Evolutionary conservation across 2,329 filamentous ascomycete genomes (phyloP).

Genomic region (Helminthosporium solani): DNA sequence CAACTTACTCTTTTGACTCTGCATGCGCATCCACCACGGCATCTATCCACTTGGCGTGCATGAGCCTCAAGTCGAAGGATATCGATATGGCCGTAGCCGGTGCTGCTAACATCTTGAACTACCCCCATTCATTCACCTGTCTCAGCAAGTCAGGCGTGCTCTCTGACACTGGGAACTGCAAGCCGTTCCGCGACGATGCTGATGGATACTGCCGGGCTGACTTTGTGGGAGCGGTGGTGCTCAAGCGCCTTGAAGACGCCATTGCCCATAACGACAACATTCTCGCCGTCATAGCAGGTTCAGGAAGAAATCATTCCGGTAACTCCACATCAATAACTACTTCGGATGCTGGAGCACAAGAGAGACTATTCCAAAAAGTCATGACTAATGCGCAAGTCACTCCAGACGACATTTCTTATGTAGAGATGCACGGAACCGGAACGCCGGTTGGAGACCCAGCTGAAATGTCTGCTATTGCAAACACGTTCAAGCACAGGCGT

Average conservation of each 20-base stretch:
- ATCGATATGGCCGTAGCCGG: constrained; percentile 28
- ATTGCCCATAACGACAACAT: constrained; percentile 39
- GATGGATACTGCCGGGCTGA: constrained; percentile 39
- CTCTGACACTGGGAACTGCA: constrained; percentile 30
- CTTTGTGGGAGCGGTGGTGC: constrained; percentile 27
- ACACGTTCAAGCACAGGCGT: constrained; percentile 14
- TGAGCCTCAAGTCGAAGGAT: constrained; percentile 32
- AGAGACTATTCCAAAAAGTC: background rate
- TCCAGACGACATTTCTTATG: constrained; percentile 28
- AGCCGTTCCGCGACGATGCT: constrained; percentile 34
- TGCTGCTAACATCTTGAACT: constrained; percentile 27
- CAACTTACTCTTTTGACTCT: constrained; percentile 15
- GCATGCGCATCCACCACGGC: constrained; percentile 17
- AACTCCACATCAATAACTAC: constrained; percentile 27
- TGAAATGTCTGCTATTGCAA: constrained; percentile 19
- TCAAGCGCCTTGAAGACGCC: constrained; percentile 40
- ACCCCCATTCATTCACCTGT: constrained; percentile 33
- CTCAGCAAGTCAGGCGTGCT: constrained; percentile 27
- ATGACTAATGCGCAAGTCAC: constrained; percentile 34
- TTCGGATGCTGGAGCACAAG: constrained; percentile 23
- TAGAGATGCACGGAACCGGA: constrained; percentile 35
- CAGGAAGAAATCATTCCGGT: constrained; percentile 47
- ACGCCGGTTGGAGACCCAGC: constrained; percentile 29
- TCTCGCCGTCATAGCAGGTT: constrained; percentile 29
- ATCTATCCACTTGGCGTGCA: constrained; percentile 16